These are phyloP conservation scores for Xerocomus minutiporus DNA, from an alignment of 1,284 basidiomycete genomes.

Conservation along the genomic window DNA sequence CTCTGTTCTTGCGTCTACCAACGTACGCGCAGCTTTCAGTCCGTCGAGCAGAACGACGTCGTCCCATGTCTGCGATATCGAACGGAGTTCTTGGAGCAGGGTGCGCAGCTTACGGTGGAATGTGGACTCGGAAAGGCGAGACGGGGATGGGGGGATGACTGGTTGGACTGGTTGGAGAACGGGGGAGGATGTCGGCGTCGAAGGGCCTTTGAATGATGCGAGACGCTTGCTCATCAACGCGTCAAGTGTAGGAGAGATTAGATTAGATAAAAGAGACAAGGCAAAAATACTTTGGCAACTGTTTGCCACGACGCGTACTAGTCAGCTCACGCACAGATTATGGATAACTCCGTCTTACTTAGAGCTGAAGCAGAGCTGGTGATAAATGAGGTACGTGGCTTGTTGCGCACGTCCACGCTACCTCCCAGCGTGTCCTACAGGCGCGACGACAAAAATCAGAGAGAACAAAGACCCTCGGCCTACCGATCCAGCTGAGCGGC, in stretches of 20 bases:
- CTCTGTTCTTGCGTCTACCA: conserved; percentile 72
- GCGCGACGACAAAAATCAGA: conserved; percentile 15
- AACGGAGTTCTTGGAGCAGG: conserved; percentile 57
- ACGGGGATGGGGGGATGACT: conserved; percentile 47
- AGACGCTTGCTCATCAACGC: conserved; percentile 44
- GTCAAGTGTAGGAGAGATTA: conserved; percentile 14
- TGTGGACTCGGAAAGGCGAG: conserved; percentile 56
- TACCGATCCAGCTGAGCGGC: conserved; percentile 70
- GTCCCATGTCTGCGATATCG: conserved; percentile 66
- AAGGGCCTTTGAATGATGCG: conserved; percentile 72
- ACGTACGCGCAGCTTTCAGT: conserved; percentile 54
- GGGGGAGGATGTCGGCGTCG: conserved; percentile 65
- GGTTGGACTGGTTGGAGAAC: conserved; percentile 40
- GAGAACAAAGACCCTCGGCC: conserved; percentile 56
- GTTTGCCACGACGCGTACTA: background rate
- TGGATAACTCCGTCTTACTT: conserved; percentile 46
- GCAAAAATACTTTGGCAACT: too few relatives aligned
- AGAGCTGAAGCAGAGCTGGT: conserved; percentile 72
- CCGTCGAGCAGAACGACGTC: conserved; percentile 73
- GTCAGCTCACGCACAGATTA: background rate
- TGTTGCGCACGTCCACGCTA: background rate
- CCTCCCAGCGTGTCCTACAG: conserved; percentile 28
- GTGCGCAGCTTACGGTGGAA: conserved; percentile 68
- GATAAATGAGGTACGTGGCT: conserved; percentile 54
- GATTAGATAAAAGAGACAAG: conserved; percentile 15